phyloP scores from a whole-genome alignment of 83 land plant genomes.

The Picea abies region DNA sequence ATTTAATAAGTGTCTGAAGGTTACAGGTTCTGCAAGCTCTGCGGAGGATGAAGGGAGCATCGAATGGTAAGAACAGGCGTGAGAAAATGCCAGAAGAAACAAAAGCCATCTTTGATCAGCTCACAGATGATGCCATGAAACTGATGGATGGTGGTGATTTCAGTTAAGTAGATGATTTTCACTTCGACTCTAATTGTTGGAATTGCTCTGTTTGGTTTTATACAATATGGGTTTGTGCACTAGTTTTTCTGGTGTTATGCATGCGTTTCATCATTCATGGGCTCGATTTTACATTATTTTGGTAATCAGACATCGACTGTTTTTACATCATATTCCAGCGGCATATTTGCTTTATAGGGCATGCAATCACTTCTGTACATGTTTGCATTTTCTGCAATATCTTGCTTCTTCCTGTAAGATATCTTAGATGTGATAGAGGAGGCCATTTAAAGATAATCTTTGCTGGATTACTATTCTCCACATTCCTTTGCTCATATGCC shows the following conservation, averaged over 20 bases:
- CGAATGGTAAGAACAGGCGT: slow-evolving; percentile 46
- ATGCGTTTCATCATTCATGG: not conserved
- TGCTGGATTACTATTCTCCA: not conserved
- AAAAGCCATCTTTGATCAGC: slow-evolving; percentile 75
- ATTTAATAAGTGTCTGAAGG: too few relatives aligned
- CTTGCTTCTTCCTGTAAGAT: not conserved
- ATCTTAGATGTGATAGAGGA: not conserved
- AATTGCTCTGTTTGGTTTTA: not conserved
- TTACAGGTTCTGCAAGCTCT: slow-evolving; percentile 82
- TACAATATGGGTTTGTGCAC: not conserved
- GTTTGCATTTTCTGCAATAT: not conserved
- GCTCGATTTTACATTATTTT: not conserved
- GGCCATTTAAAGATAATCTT: not conserved
- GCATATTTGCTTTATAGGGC: not conserved
- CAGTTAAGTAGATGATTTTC: slow-evolving; percentile 47
- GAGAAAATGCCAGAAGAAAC: slow-evolving; percentile 72
- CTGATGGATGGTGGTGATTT: slow-evolving; percentile 90
- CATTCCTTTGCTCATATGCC: not conserved
- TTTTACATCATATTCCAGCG: not conserved
- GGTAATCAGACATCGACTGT: not conserved
- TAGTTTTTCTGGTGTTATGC: not conserved
- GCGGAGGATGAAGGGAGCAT: slow-evolving; percentile 75
- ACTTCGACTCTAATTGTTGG: not conserved
- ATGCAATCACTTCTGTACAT: not conserved
- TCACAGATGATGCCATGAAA: slow-evolving; percentile 95